Evolutionary conservation across 306 rosid genomes (phyloP).

Genomic region (Lotus japonicus): DNA sequence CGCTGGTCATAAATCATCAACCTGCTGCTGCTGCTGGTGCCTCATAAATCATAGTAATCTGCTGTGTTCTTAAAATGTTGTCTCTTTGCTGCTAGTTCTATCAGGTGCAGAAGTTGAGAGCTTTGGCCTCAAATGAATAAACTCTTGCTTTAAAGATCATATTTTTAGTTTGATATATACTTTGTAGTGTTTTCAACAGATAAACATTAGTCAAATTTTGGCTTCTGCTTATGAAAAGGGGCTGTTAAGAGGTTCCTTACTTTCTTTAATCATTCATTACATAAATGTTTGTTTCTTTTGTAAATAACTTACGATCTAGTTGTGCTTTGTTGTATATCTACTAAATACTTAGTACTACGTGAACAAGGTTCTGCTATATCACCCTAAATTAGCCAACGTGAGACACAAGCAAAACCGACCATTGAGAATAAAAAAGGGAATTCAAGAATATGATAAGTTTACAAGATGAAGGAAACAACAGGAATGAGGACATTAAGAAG

Average conservation of each 20-base stretch:
- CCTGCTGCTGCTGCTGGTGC: conserved; percentile 43
- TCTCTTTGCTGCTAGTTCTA: conserved; percentile 3
- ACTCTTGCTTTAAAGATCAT: conserved; percentile 3
- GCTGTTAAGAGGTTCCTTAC: conserved; percentile 11
- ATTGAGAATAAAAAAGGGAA: too few relatives aligned
- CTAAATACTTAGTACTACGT: too few relatives aligned
- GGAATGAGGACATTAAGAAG: too few relatives aligned
- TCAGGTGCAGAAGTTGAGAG: neutral
- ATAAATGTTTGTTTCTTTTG: neutral
- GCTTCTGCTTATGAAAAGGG: neutral
- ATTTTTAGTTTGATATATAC: neutral
- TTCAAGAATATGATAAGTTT: too few relatives aligned
- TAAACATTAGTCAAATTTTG: neutral
- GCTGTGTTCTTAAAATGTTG: conserved; percentile 8
- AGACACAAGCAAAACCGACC: too few relatives aligned
- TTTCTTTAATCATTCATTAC: neutral
- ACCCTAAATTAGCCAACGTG: too few relatives aligned
- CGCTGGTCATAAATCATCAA: conserved; percentile 55
- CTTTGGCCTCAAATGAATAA: conserved; percentile 9
- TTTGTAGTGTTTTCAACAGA: conserved; percentile 1
- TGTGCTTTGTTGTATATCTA: too few relatives aligned
- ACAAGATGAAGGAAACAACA: too few relatives aligned
- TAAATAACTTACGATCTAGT: neutral
- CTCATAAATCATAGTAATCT: conserved; percentile 14
- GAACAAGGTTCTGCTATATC: too few relatives aligned